phyloP scores from a whole-genome alignment of 2,329 filamentous ascomycete species.

The Cercospora citrullina region DNA sequence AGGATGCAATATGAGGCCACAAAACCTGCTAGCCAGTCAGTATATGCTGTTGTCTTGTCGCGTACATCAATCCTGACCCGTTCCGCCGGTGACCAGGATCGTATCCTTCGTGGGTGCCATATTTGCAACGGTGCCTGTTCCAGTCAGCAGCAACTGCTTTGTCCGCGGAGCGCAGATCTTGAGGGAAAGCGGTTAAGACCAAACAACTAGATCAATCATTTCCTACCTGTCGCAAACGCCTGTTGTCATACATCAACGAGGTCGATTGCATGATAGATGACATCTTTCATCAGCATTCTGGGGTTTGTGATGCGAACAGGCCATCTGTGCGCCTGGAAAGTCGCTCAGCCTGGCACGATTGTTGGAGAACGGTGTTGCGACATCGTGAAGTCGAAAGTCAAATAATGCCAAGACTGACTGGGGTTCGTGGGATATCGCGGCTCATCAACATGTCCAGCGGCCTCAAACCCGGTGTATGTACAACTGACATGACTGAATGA shows the following conservation, averaged over 20 bases:
- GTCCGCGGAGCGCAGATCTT: background rate
- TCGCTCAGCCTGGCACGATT: background rate
- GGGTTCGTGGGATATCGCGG: too few relatives aligned
- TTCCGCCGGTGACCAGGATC: slow-evolving; percentile 53
- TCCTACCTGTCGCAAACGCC: background rate
- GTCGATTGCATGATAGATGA: background rate
- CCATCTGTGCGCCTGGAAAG: background rate
- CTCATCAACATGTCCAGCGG: too few relatives aligned
- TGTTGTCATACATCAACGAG: background rate
- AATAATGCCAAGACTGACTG: background rate
- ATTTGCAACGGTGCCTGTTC: background rate
- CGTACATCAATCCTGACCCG: slow-evolving; percentile 30
- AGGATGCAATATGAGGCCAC: slow-evolving; percentile 37
- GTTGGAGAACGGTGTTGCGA: background rate
- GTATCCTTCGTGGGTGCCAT: slow-evolving; percentile 15
- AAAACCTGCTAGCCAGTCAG: slow-evolving; percentile 38
- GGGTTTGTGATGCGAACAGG: background rate
- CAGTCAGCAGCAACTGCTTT: background rate
- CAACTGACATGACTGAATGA: too few relatives aligned
- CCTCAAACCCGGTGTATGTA: too few relatives aligned
- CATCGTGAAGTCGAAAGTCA: background rate
- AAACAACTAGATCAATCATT: background rate
- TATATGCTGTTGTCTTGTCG: background rate
- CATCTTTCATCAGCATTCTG: background rate
- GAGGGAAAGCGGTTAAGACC: background rate